Percentiles rank a stretch among this genome's conserved stretches.
These are phyloP conservation scores for Trichoderma sp. DNA, from an alignment of 2,329 filamentous ascomycete species.

Conservation along the genomic window DNA sequence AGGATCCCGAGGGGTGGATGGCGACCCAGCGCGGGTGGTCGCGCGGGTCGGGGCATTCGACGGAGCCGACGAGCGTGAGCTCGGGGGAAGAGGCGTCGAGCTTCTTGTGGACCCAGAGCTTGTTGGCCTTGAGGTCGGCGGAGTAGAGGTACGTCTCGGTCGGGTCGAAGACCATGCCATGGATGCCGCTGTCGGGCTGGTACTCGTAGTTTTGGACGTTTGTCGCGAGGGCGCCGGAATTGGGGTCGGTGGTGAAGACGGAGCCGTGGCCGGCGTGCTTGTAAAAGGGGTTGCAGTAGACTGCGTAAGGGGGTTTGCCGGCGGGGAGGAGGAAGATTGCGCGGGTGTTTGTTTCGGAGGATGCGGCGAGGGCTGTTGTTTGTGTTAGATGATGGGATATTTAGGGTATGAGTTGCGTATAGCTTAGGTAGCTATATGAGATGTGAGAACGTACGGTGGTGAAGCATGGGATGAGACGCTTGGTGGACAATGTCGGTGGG, in stretches of 20 bases:
- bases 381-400: not conserved
- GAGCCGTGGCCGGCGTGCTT: slow-evolving; percentile 79
- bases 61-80: slow-evolving; percentile 67
- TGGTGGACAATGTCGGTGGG: slow-evolving; percentile 75
- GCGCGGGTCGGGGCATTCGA: slow-evolving; percentile 65
- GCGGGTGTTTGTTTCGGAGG: slow-evolving; percentile 72
- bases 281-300: slow-evolving; percentile 92
- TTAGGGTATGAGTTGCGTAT: not conserved
- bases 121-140: slow-evolving; percentile 74
- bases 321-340: slow-evolving; percentile 87
- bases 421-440: not conserved
- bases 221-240: slow-evolving; percentile 55
- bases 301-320: slow-evolving; percentile 71
- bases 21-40: slow-evolving; percentile 90
- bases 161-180: slow-evolving; percentile 79
- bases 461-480: slow-evolving; percentile 70
- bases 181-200: slow-evolving; percentile 67
- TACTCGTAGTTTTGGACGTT: slow-evolving; percentile 74
- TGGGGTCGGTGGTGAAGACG: slow-evolving; percentile 61
- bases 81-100: slow-evolving; percentile 42
- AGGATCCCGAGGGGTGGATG: slow-evolving; percentile 73
- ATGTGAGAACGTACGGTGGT: slow-evolving; percentile 61
- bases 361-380: slow-evolving; percentile 61
- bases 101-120: slow-evolving; percentile 82
- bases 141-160: slow-evolving; percentile 74